phyloP scores from a whole-genome alignment of 2,329 filamentous ascomycete species.

The Colletotrichum incanum region DNA sequence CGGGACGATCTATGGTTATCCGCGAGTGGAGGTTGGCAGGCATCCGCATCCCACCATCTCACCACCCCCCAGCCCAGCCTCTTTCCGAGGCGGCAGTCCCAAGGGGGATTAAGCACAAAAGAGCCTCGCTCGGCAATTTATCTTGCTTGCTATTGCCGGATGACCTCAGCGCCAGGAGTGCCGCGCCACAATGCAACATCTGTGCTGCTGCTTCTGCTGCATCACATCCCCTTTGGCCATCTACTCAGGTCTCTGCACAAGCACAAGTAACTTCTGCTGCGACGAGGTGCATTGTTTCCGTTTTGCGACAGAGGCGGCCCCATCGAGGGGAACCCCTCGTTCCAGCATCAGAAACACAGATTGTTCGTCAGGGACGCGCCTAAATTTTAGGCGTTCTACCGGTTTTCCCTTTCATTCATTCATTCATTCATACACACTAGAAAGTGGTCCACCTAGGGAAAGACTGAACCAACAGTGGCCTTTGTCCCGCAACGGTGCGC shows the following conservation, averaged over 20 bases:
- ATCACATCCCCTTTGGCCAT: background rate
- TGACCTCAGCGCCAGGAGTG: constrained; percentile 33
- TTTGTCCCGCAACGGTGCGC: constrained; percentile 28
- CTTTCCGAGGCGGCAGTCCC: background rate
- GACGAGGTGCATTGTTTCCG: constrained; percentile 30
- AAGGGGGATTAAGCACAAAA: constrained; percentile 29
- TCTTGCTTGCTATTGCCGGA: constrained; percentile 23
- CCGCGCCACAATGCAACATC: constrained; percentile 37
- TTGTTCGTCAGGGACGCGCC: background rate
- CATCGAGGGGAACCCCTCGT: constrained; percentile 15
- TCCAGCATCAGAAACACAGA: constrained; percentile 6
- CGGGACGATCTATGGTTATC: constrained; percentile 29
- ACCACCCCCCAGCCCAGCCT: background rate
- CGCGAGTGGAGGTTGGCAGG: constrained; percentile 30
- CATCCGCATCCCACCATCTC: constrained; percentile 19
- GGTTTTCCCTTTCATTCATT: background rate
- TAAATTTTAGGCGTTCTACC: background rate
- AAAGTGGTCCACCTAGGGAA: background rate
- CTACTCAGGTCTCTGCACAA: constrained; percentile 7
- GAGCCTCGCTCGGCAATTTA: constrained; percentile 33
- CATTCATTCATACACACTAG: background rate
- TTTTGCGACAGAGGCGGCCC: constrained; percentile 2
- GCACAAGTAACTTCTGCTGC: constrained; percentile 27
- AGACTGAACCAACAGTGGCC: background rate
- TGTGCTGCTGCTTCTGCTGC: constrained; percentile 26